Base-by-base conservation (phyloP, 139 green algal species). In the Cymbomonas tetramitiformis region DNA sequence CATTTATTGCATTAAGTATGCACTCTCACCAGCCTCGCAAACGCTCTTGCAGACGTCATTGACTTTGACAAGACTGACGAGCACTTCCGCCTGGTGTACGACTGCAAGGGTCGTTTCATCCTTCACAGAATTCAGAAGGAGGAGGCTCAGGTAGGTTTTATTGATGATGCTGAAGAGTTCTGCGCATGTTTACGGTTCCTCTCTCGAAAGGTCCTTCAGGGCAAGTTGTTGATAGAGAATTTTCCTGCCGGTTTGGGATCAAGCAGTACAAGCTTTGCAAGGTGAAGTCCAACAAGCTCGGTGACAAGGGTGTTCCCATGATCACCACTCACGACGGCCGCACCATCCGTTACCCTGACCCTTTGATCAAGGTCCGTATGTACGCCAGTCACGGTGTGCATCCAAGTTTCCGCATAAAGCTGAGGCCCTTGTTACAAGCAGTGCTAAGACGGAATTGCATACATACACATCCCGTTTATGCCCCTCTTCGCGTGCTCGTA, bases 111-210 rank as follows among this genome's bases (percentile, higher is more conserved):
- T 32, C 86, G 92, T 65, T 98, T 97, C 72, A 84, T 94, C 29
- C 75, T 93, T 41, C 92, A 98, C 81, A 79, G 87, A 76, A 96
- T 99, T n/a, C n/a, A n/a, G n/a, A n/a, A n/a, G n/a, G n/a, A n/a
- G n/a, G n/a, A n/a, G n/a, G n/a, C n/a, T n/a, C n/a, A n/a, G n/a
- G n/a, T n/a, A n/a, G n/a, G n/a, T n/a, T n/a, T n/a, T n/a, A n/a
- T n/a, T n/a, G n/a, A n/a, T n/a, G n/a, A n/a, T n/a, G n/a, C n/a
- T n/a, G n/a, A n/a, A n/a, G n/a, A n/a, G n/a, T n/a, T n/a, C n/a
- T n/a, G n/a, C n/a, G n/a, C n/a, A n/a, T n/a, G n/a, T n/a, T n/a
- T n/a, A n/a, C n/a, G n/a, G n/a, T n/a, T n/a, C n/a, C n/a, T n/a
- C n/a, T n/a, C n/a, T n/a, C n/a, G n/a, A n/a, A n/a, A n/a, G n/a